A percentile compares a stretch with the other conserved stretches of the same genome.
These are phyloP conservation scores for Phaeotremella skinneri DNA, from an alignment of 768 basidiomycete species.

Conservation along the genomic window DNA sequence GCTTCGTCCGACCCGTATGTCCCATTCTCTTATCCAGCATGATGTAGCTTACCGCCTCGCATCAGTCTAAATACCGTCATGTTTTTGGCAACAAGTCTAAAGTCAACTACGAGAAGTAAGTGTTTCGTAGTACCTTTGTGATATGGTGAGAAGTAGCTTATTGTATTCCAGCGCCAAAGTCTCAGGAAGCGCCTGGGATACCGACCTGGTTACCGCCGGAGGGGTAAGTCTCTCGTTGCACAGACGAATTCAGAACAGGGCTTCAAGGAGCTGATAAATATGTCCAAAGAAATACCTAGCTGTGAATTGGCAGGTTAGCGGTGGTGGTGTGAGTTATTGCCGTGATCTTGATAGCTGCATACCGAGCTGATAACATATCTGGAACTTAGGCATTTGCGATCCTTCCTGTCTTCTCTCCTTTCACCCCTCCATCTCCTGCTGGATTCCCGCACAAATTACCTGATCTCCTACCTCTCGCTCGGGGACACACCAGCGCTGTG, in stretches of 20 bases:
- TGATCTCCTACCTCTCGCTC: slow-evolving; percentile 85
- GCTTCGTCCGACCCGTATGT: slow-evolving; percentile 66
- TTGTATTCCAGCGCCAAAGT: slow-evolving; percentile 57
- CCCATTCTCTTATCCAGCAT: not conserved
- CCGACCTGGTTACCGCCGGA: slow-evolving; percentile 83
- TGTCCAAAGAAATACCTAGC: slow-evolving; percentile 67
- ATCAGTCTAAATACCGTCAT: slow-evolving; percentile 80
- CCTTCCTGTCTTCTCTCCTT: slow-evolving; percentile 62
- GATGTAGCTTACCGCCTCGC: not conserved
- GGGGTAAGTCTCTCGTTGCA: too few relatives aligned
- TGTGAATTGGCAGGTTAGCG: slow-evolving; percentile 76
- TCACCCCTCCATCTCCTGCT: slow-evolving; percentile 62
- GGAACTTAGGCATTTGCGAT: slow-evolving; percentile 85
- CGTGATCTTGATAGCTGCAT: not conserved
- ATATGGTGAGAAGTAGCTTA: not conserved
- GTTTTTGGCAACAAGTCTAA: slow-evolving; percentile 86
- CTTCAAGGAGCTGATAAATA: not conserved
- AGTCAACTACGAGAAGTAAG: slow-evolving; percentile 54
- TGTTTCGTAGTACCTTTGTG: slow-evolving; percentile 30
- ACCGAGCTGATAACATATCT: too few relatives aligned
- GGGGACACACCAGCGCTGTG: slow-evolving; percentile 59
- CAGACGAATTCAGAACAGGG: too few relatives aligned
- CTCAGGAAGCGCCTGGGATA: slow-evolving; percentile 91
- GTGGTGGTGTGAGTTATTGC: slow-evolving; percentile 43
- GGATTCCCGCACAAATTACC: slow-evolving; percentile 74